Evolutionary conservation across 2,329 filamentous ascomycete species (phyloP).

Genomic region (Plenodomus lindquistii): DNA sequence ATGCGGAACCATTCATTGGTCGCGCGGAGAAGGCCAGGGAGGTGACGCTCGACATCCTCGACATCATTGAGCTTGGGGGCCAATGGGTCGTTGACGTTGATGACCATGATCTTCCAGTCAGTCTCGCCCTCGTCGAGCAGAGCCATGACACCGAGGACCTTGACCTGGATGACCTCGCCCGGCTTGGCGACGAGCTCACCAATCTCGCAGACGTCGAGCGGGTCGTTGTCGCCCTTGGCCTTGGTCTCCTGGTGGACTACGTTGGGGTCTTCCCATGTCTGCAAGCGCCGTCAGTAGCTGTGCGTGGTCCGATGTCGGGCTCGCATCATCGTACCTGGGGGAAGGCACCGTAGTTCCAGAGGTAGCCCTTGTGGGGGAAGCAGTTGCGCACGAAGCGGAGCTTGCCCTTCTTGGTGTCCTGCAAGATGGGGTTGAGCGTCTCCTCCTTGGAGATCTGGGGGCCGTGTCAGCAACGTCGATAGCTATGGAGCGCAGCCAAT

Average conservation of each 20-base stretch:
- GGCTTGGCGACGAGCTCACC: conserved; percentile 95
- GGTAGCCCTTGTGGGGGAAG: conserved; percentile 99
- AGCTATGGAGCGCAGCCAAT: conserved; percentile 5
- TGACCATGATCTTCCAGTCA: conserved; percentile 99
- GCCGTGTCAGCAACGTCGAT: conserved; percentile 21
- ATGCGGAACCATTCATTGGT: conserved; percentile 99
- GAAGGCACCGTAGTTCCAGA: conserved; percentile 99
- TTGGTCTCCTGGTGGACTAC: conserved; percentile 96
- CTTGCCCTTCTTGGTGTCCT: conserved; percentile 99
- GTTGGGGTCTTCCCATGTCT: conserved; percentile 99
- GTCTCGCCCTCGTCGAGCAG: conserved; percentile 99
- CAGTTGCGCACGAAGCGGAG: conserved; percentile 99
- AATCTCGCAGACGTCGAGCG: conserved; percentile 98
- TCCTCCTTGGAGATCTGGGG: conserved; percentile 96
- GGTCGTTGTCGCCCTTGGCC: conserved; percentile 99
- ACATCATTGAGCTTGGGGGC: conserved; percentile 97
- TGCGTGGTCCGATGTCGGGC: conserved; percentile 31
- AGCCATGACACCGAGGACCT: conserved; percentile 99
- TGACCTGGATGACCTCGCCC: conserved; percentile 99
- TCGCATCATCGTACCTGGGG: conserved; percentile 70
- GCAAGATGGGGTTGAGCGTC: conserved; percentile 97
- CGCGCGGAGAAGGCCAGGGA: conserved; percentile 92
- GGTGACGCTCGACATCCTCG: conserved; percentile 97
- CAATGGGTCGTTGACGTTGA: conserved; percentile 96
- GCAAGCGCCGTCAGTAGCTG: conserved; percentile 32